A percentile compares a stretch with the other conserved stretches of the same genome.
Evolutionary conservation across 805 yeast species (phyloP).

Genomic region (Grigorovia humatica): DNA sequence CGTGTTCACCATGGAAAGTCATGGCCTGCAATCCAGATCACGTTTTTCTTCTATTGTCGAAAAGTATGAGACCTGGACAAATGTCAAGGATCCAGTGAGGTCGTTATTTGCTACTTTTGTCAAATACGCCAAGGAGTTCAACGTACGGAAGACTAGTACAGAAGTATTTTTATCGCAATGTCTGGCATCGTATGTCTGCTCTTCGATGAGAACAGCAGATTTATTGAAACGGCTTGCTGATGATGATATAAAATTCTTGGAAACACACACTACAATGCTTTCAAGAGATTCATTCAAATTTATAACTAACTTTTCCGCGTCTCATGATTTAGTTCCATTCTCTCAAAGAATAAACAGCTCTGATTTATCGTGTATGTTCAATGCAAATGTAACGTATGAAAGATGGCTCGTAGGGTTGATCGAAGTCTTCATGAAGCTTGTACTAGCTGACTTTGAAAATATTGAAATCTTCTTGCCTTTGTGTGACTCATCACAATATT

Average conservation of each 20-base stretch:
- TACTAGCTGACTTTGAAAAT: neutral
- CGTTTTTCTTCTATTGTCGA: neutral
- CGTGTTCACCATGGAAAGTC: neutral
- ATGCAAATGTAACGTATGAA: slow-evolving; percentile 7
- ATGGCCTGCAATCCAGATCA: neutral
- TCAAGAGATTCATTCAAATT: neutral
- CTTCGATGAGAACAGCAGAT: neutral
- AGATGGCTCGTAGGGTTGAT: neutral
- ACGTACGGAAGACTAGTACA: neutral
- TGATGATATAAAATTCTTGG: neutral
- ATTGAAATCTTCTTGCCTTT: neutral
- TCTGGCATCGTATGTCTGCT: neutral
- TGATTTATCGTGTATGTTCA: slow-evolving; percentile 4
- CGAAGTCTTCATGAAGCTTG: slow-evolving; percentile 4
- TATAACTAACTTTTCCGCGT: neutral
- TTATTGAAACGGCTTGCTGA: neutral
- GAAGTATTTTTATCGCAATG: neutral
- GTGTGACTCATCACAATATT: slow-evolving; percentile 2
- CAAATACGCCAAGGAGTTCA: neutral
- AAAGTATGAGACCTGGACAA: neutral
- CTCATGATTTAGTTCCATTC: neutral
- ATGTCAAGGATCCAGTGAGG: neutral
- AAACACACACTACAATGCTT: neutral
- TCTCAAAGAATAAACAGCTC: neutral
- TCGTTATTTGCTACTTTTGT: neutral